These are phyloP conservation scores for Microstroma glucosiphilum DNA, from an alignment of 1,284 basidiomycete species.

Conservation along the genomic window DNA sequence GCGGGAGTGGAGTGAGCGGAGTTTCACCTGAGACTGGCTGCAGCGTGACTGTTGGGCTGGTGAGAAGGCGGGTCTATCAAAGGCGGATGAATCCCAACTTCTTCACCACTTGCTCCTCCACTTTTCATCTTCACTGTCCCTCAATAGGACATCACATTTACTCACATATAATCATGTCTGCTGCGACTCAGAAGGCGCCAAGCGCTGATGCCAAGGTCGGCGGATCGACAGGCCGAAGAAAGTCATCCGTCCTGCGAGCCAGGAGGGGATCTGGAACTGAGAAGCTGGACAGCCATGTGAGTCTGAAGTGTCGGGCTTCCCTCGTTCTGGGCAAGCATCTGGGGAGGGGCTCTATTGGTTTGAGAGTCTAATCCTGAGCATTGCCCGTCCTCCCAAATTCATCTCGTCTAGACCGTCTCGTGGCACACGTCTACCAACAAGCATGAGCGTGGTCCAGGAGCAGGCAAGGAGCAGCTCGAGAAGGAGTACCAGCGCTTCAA, in stretches of 20 bases:
- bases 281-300: constrained; percentile 37
- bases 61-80: no score
- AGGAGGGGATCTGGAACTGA: constrained; percentile 40
- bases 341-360: no score
- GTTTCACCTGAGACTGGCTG: no score
- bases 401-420: constrained; percentile 27
- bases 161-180: neutral
- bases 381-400: neutral
- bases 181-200: constrained; percentile 11
- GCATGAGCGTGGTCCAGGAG: constrained; percentile 30
- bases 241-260: constrained; percentile 9
- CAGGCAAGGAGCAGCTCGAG: constrained; percentile 36
- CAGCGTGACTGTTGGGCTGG: no score
- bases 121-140: neutral
- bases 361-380: neutral
- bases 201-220: constrained; percentile 16
- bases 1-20: no score
- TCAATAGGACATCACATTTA: neutral
- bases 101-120: neutral
- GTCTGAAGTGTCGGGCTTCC: constrained; percentile 13
- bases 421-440: constrained; percentile 43
- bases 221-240: constrained; percentile 7
- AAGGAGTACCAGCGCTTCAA: constrained; percentile 29
- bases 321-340: no score
- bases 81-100: no score